Conservation (phyloP, 192 early-diverging fungal genomes). For the Coemansia sp. region DNA sequence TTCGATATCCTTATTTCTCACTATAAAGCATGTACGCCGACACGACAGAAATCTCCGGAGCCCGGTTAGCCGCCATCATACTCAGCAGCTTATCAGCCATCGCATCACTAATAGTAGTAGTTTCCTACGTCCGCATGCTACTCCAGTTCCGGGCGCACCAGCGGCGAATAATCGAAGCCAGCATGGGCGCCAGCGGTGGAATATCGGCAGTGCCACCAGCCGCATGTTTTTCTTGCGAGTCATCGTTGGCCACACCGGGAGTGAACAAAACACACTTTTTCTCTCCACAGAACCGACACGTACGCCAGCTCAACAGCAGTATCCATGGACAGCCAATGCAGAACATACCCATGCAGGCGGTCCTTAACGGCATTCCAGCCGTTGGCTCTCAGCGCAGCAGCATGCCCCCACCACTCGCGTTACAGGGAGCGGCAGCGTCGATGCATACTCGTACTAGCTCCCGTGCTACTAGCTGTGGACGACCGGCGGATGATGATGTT, state of each 20-base stretch:
- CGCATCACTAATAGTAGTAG: slow-evolving; percentile 31
- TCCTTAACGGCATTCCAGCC: not conserved
- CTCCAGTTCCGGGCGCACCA: slow-evolving; percentile 38
- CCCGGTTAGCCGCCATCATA: slow-evolving; percentile 33
- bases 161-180: slow-evolving; percentile 31
- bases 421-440: not conserved
- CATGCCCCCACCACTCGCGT: slow-evolving; percentile 21
- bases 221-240: slow-evolving; percentile 46
- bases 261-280: slow-evolving; percentile 22
- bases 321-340: not conserved
- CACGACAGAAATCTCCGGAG: slow-evolving; percentile 12
- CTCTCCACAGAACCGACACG: slow-evolving; percentile 3
- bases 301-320: slow-evolving; percentile 2
- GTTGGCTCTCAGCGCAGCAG: slow-evolving; percentile 13
- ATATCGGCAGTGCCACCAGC: not conserved
- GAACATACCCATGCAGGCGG: not conserved
- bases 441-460: slow-evolving; percentile 5
- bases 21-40: not conserved
- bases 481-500: not conserved
- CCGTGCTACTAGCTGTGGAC: slow-evolving; percentile 17
- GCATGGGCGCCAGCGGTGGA: slow-evolving; percentile 1
- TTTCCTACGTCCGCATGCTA: slow-evolving; percentile 36
- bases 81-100: slow-evolving; percentile 37
- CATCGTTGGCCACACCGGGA: slow-evolving; percentile 30
- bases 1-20: not conserved